Evolutionary conservation across 2,329 filamentous ascomycete genomes (phyloP).

Genomic region (Fusarium robinianum): DNA sequence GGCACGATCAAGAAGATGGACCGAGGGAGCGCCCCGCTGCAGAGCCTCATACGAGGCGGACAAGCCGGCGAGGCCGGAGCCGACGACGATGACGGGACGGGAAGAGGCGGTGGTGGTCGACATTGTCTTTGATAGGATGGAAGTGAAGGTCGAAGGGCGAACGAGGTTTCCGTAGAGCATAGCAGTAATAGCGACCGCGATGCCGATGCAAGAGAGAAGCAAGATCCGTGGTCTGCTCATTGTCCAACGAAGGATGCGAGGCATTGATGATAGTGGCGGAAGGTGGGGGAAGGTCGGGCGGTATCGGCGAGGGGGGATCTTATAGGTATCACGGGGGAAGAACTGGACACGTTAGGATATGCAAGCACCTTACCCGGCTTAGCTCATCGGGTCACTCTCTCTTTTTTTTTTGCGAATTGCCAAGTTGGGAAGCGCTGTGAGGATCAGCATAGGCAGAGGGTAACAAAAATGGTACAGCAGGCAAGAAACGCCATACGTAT

Average conservation of each 20-base stretch:
- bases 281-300: conserved; percentile 21
- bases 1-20: conserved; percentile 63
- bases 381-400: conserved; percentile 6
- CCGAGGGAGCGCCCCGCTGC: conserved; percentile 51
- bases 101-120: conserved; percentile 16
- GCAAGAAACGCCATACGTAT: too few relatives aligned
- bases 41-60: conserved; percentile 63
- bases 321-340: conserved; percentile 18
- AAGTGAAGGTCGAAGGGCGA: conserved; percentile 23
- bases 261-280: conserved; percentile 22
- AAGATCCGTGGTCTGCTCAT: conserved; percentile 37
- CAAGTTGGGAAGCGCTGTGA: background rate
- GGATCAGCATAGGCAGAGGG: too few relatives aligned
- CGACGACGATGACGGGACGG: conserved; percentile 60
- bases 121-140: conserved; percentile 36
- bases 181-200: conserved; percentile 37
- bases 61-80: conserved; percentile 67
- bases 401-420: conserved; percentile 2
- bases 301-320: conserved; percentile 28
- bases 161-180: conserved; percentile 37
- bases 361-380: conserved; percentile 6
- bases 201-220: conserved; percentile 36
- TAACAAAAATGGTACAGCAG: too few relatives aligned
- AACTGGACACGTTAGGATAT: conserved; percentile 12
- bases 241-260: conserved; percentile 37